These are phyloP conservation scores for Irpex lacteus DNA, from an alignment of 1,284 basidiomycete species.

Conservation along the genomic window DNA sequence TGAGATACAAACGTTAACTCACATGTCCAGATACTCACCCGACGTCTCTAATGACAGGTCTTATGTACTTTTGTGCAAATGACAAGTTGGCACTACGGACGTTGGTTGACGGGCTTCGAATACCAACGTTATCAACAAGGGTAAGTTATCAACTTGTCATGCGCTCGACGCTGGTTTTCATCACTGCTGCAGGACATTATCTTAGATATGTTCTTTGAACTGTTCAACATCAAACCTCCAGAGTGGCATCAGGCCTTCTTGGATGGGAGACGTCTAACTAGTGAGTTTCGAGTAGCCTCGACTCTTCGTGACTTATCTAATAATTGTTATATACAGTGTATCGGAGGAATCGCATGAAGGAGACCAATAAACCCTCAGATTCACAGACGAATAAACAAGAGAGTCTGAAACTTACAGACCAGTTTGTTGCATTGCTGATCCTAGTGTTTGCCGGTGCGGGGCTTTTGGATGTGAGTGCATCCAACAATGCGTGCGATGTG, in stretches of 20 bases:
- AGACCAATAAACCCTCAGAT: constrained; percentile 29
- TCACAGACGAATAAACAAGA: constrained; percentile 50
- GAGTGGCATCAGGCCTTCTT: constrained; percentile 91
- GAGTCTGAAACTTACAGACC: constrained; percentile 83
- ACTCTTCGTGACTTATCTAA: constrained; percentile 2
- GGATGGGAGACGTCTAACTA: constrained; percentile 81
- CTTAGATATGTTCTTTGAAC: constrained; percentile 90
- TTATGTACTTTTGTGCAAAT: constrained; percentile 94
- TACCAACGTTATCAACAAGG: constrained; percentile 84
- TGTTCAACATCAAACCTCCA: constrained; percentile 88
- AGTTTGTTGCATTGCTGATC: constrained; percentile 90
- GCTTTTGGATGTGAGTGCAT: constrained; percentile 69
- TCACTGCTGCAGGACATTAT: constrained; percentile 70
- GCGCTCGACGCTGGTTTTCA: constrained; percentile 5
- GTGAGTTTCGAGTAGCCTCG: constrained; percentile 41
- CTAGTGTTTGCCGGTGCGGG: constrained; percentile 87
- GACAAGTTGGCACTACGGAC: constrained; percentile 84
- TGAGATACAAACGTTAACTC: background rate
- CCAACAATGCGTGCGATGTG: background rate
- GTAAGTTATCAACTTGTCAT: constrained; percentile 40
- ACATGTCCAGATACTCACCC: background rate
- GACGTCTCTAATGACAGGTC: constrained; percentile 43
- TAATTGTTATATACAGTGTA: constrained; percentile 51
- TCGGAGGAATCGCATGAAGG: constrained; percentile 48
- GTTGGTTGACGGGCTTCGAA: constrained; percentile 82